Conservation (phyloP, 2,329 filamentous ascomycete species). For the Stachybotrys chartarum region DNA sequence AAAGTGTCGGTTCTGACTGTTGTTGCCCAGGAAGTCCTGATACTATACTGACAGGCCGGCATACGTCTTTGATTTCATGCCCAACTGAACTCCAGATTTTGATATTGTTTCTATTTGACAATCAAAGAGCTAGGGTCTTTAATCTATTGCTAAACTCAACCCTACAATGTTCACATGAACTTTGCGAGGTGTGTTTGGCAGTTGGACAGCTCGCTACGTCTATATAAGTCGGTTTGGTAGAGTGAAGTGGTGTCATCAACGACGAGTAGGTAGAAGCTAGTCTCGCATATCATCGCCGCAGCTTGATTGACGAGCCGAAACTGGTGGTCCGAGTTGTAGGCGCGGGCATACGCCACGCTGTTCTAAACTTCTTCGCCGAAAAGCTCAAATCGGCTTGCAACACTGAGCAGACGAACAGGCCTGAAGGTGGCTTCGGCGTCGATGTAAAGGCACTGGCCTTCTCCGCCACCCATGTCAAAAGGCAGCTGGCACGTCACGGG, state of each 20-base stretch:
- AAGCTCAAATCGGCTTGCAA: constrained; percentile 88
- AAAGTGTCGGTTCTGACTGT: too few species aligned
- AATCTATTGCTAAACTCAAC: too few species aligned
- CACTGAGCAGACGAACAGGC: constrained; percentile 81
- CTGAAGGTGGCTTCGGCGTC: constrained; percentile 97
- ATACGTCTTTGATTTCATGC: too few species aligned
- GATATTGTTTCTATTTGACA: too few species aligned
- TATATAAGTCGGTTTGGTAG: constrained; percentile 93
- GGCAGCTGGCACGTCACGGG: constrained; percentile 95
- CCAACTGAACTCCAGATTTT: too few species aligned
- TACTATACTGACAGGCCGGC: too few species aligned
- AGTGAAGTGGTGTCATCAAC: constrained; percentile 94
- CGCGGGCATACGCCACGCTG: constrained; percentile 95
- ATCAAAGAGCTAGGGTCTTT: too few species aligned
- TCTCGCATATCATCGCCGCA: constrained; percentile 98
- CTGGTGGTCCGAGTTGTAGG: constrained; percentile 98
- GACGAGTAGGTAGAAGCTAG: constrained; percentile 87
- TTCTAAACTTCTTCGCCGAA: constrained; percentile 96
- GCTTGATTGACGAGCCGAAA: constrained; percentile 92
- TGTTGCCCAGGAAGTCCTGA: too few species aligned
- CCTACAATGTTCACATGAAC: constrained; percentile 79
- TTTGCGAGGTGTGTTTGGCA: constrained; percentile 84
- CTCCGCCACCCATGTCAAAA: constrained; percentile 97
- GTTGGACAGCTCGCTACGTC: constrained; percentile 93
- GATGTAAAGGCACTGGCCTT: constrained; percentile 97